Percentiles rank a stretch among this genome's conserved stretches.
These are phyloP conservation scores for Hericium rajendrae DNA, from an alignment of 768 basidiomycete genomes.

Conservation along the genomic window DNA sequence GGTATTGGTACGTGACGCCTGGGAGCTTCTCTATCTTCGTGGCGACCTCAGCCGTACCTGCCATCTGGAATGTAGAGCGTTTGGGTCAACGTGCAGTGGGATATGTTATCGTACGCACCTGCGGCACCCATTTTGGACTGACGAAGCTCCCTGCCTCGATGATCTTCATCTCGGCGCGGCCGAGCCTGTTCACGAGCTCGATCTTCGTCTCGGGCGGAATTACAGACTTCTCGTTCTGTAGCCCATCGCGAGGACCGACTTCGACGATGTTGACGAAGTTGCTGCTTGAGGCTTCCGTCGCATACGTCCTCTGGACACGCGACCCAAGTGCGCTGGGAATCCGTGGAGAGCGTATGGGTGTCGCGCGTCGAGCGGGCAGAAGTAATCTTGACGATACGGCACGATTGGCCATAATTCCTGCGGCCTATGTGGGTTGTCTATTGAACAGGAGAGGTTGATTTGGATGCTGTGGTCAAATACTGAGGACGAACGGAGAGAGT, in stretches of 20 bases:
- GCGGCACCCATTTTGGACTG: constrained; percentile 89
- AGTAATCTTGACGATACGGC: too few species aligned
- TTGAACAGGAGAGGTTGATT: too few species aligned
- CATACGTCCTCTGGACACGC: neutral
- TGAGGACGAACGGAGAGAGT: too few species aligned
- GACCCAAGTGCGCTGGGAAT: too few species aligned
- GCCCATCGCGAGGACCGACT: constrained; percentile 84
- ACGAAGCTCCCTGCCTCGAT: constrained; percentile 89
- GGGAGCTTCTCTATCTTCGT: constrained; percentile 41
- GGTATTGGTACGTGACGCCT: constrained; percentile 63
- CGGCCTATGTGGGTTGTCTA: too few species aligned
- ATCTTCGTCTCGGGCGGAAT: constrained; percentile 69
- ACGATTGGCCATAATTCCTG: too few species aligned
- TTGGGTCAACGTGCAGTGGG: neutral
- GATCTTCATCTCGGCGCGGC: constrained; percentile 50
- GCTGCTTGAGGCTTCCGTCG: constrained; percentile 2
- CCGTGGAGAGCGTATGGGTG: too few species aligned
- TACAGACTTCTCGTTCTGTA: constrained; percentile 78
- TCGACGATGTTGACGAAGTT: constrained; percentile 63
- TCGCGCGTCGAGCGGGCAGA: too few species aligned
- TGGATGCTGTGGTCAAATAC: too few species aligned
- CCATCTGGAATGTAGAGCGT: constrained; percentile 50
- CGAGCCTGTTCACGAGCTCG: constrained; percentile 70
- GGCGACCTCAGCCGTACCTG: constrained; percentile 71
- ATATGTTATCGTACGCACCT: constrained; percentile 37